Base-by-base conservation (phyloP, 306 rosid species). In the Gastrolobium bilobum region DNA sequence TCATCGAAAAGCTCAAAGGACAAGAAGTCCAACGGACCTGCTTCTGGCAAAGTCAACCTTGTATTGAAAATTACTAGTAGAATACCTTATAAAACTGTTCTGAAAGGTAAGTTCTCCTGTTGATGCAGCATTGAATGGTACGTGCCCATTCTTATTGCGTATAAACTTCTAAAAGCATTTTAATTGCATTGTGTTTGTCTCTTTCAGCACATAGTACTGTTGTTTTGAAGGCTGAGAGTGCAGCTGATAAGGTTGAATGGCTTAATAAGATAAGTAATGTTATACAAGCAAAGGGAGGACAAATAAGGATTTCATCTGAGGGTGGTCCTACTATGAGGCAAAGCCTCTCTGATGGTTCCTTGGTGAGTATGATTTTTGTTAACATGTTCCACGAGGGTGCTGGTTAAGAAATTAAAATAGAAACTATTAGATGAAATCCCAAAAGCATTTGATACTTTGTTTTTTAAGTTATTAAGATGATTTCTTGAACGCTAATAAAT, bases 271-370 rank as follows among this genome's bases (percentile, higher is more conserved):
- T 94, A 82, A 87, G 92, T 79, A 85, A 57, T 63, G 89, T 94
- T 73, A 91, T 94, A 83, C 88, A 91, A 82, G 97, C 97, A 59
- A 92, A 64, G 82, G 99, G 97, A 83, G 93, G 91, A 64, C 87
- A 88, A 72, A 76, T 71, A 30, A 83, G 73, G 83, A 81, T 94
- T 44, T 79, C 84, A 68, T 63, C 96, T 72, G 99, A 91, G 11
- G 97, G 94, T 76, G 92, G 91, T 72, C 83, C 85, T 77, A 20
- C 68, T 37, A 79, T 94, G 92, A 87, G 99, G 62, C 97, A 94
- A 3, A 91, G 97, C 83, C 88, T 84, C 79, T 94, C 99, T 65
- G 99, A 92, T 39, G 99, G 99, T 87, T 94, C 97, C 74, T 84
- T 94, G 90, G 99, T 94, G 79, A 81, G 97, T n/a, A 62, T 7